Base-by-base conservation (phyloP, 2,329 filamentous ascomycete genomes). In the Paradendryphiella salina region DNA sequence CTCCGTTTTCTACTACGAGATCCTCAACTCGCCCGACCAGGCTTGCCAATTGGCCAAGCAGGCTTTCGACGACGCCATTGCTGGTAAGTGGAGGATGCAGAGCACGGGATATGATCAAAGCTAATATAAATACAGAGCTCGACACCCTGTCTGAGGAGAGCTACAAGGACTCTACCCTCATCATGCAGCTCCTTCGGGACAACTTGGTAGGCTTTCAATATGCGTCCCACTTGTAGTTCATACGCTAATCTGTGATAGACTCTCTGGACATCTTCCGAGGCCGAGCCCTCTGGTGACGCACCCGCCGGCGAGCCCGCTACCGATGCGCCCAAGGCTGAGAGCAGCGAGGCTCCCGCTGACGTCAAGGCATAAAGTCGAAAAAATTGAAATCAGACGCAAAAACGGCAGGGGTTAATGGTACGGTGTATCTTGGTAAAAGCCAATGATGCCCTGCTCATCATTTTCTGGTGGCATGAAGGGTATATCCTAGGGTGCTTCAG, bases 1-100 rank as follows among this genome's bases (percentile, higher is more conserved):
- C 84, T 96, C 92, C 63, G 92, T 96, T 73, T 97, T 96, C 85
- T 97, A 97, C 87, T 99, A 99, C 78, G 90, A 99, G 86, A 99
- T 97, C 76, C 84, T 97, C 72, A 99, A 97, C 84, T 91, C 93
- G 35, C 93, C 93, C 61, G 94, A 97, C 77, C 93, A 95, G 81
- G 93, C 92, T 74, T 96, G 93, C 87, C 92, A 96, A 78, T 86
- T 96, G 66, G 93, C 90, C 78, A 96, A 96, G 85, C 89, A 93
- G 77, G 90, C 90, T 52, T 96, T 96, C 73, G 90, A 96, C 73
- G 93, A 97, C 79, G 93, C 93, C 65, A 96, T 96, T 84, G 92
- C 92, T 70, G 84, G 83, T 85, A 75, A 61, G 80, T 80, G 34
- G 17, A 39, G 34, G 43, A 35, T 37, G 11, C 43, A 13, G 28